Evolutionary conservation across 768 basidiomycete genomes (phyloP), one percentile per base, ranked within the genome.

Genomic region (Auriscalpium microsporum): DNA sequence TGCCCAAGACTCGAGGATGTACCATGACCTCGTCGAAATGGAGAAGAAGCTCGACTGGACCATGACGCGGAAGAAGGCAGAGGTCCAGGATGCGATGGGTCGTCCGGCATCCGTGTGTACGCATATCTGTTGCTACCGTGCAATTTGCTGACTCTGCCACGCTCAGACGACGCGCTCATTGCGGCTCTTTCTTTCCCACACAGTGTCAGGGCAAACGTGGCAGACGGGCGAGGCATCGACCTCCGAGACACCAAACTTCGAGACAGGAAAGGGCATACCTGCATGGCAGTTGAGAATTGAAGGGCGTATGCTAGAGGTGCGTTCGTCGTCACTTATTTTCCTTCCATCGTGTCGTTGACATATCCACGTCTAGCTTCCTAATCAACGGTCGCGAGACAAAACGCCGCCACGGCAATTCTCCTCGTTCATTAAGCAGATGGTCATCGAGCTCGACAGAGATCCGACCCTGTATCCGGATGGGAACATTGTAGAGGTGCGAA

Each of bases 21-120:
- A 95, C 69, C 82, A 85, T 57, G 84, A 90, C 63, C 73, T 96
- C 42, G 69, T 94, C 28, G 86, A 88, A 60, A 90, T 90, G 83
- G 94, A 96, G 67, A 80, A 88, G 56, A 90, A 87, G 67, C 73
- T 97, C 14, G 94, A 97, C 69, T 96, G 94, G 94, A 94, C 92
- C 4, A 87, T 94, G 77, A 84, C 83, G 66, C 77, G 94, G 67
- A 95, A 95, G 71, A 83, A 79, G 62, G 86, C 86, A 10, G 94
- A 97, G 67, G 84, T 97, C 35, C 89, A 93, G 65, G 94, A 97
- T 65, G 83, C 91, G n/a, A 66, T 94, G 47, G 79, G 79, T 19
- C 78, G 86, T 56, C 83, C 80, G 36, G 82, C 87, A 17, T 81
- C 83, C 5, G 93, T 91, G 59, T 58, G 77, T 69, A 4, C 33